These are phyloP conservation scores for Salix koriyanagi DNA, from an alignment of 345 rosid species.

Conservation along the genomic window DNA sequence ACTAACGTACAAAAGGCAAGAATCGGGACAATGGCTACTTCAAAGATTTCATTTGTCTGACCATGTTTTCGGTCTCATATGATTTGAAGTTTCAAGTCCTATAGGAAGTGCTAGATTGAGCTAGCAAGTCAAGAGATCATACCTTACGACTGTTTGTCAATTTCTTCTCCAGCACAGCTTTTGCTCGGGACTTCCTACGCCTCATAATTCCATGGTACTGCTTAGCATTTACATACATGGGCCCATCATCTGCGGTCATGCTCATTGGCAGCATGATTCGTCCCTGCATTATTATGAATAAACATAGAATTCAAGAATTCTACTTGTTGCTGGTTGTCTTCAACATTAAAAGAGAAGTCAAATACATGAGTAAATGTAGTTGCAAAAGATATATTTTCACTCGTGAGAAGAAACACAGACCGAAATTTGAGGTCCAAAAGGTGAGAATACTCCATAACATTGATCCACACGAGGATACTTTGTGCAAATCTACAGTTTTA, in stretches of 20 bases:
- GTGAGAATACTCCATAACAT: constrained; percentile 66
- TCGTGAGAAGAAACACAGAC: constrained; percentile 28
- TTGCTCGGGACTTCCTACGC: constrained; percentile 84
- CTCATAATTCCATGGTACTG: constrained; percentile 93
- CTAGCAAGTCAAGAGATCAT: constrained; percentile 7
- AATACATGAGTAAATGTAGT: background rate
- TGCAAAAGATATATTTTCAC: background rate
- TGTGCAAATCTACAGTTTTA: constrained; percentile 43
- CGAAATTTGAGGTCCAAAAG: constrained; percentile 62
- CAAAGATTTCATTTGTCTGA: background rate
- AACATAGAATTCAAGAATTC: background rate
- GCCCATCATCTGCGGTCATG: constrained; percentile 65
- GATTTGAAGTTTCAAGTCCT: background rate
- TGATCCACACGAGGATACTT: constrained; percentile 63
- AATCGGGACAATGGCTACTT: background rate
- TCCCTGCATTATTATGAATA: constrained; percentile 38
- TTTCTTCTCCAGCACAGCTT: constrained; percentile 67
- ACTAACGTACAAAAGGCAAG: background rate
- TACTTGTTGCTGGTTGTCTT: background rate
- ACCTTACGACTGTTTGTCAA: constrained; percentile 58
- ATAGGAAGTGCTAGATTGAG: background rate
- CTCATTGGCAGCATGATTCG: constrained; percentile 79
- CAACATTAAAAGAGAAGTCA: background rate
- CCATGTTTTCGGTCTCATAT: background rate
- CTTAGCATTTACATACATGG: constrained; percentile 89